phyloP scores from a whole-genome alignment of 192 early-diverging fungal species.

The Mortierella claussenii region DNA sequence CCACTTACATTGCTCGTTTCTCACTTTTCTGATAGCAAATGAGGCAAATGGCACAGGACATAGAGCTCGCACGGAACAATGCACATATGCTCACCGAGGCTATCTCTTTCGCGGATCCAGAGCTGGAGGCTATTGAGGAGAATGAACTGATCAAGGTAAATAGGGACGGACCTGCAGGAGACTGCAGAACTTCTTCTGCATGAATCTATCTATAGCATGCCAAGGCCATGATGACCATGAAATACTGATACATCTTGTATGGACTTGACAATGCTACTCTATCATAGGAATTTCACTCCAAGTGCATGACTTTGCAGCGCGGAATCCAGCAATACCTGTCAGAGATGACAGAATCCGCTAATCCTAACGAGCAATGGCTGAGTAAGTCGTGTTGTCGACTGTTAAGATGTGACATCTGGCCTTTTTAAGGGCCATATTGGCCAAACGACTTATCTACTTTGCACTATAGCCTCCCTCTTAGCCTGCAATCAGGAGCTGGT shows the following conservation, averaged over 20 bases:
- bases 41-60: constrained; percentile 57
- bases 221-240: too few relatives aligned
- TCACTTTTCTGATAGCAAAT: constrained; percentile 23
- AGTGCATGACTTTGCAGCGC: constrained; percentile 57
- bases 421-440: not conserved
- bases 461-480: constrained; percentile 55
- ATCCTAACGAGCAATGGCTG: constrained; percentile 54
- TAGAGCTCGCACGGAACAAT: constrained; percentile 64
- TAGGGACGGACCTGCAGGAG: not conserved
- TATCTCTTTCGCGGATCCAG: constrained; percentile 65
- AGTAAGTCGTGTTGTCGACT: too few relatives aligned
- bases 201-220: too few relatives aligned
- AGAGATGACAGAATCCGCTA: constrained; percentile 52
- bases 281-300: constrained; percentile 64
- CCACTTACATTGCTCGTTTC: not conserved
- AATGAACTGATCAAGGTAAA: constrained; percentile 65
- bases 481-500: constrained; percentile 62
- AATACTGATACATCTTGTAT: not conserved
- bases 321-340: constrained; percentile 55
- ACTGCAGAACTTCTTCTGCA: not conserved
- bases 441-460: not conserved
- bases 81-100: constrained; percentile 64
- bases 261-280: too few relatives aligned
- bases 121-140: constrained; percentile 63
- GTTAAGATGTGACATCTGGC: too few relatives aligned